Base-by-base conservation (phyloP, 352 stramenopile genomes). In the Labyrinthula sp. region DNA sequence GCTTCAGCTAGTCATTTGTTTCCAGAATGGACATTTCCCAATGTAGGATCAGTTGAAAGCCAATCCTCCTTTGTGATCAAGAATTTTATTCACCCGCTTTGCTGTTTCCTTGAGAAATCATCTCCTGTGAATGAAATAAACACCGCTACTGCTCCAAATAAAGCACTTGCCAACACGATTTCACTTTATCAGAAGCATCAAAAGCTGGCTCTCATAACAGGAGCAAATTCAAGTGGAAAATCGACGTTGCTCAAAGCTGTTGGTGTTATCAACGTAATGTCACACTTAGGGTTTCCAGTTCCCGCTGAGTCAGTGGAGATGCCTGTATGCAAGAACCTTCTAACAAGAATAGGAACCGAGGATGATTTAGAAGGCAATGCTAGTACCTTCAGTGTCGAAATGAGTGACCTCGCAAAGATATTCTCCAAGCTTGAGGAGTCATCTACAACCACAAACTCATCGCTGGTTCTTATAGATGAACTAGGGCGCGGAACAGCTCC, bases 301-400 rank as follows among this genome's bases (percentile, higher is more conserved):
- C 78, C 79, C 8, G 78, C 78, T 23, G 59, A 64, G 17, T 61
- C 73, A 24, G 78, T 75, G 7, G 57, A 56, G 15, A 75, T 91
- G 50, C 72, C 77, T 7, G 59, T 89, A 45, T 61, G 73, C 23
- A 71, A 85, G 52, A 64, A 76, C 1, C 77, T 91, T n/a, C 75
- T 82, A 33, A 85, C 79, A 8, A 65, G 78, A 35, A 82, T 91
- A 30, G 77, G 75, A 6, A 90, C 77, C 3, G 78, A 72, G 1
- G 79, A 91, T 37, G 75, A 87, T 41, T 84, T 91, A 68, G 78
- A 91, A 61, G 75, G 84, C 54, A 91, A 89, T 49, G 60, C 78
- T 12, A 87, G 74, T 38, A 83, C 77, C 2, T 91, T 91, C 52
- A 66, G 64, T 7, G 67, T 86, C 20, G 79, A 91, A 43, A 91